Evolutionary conservation across 495 filamentous ascomycete species (phyloP).

Genomic region (Penicillium dipodomyicola): DNA sequence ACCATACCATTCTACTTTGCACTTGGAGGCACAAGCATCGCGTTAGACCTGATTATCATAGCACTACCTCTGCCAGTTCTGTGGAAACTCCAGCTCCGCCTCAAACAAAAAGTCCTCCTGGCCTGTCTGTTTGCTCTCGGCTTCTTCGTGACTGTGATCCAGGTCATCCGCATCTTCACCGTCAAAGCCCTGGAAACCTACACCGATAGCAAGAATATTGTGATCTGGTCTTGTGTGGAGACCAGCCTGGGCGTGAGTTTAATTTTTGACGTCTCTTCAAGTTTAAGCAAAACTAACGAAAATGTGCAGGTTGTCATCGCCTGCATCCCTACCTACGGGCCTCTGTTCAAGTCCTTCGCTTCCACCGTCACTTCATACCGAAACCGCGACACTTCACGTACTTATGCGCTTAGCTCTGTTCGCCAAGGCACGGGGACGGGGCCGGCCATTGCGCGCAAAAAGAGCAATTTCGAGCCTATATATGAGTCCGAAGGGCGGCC

Average conservation of each 20-base stretch:
- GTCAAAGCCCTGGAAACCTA: slow-evolving; percentile 42
- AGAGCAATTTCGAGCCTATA: neutral
- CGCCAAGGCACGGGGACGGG: slow-evolving; percentile 10
- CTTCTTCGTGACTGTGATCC: slow-evolving; percentile 53
- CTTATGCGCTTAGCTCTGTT: slow-evolving; percentile 10
- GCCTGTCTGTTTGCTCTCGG: slow-evolving; percentile 49
- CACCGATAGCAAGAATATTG: slow-evolving; percentile 44
- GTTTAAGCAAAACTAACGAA: slow-evolving; percentile 1
- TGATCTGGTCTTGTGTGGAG: slow-evolving; percentile 54
- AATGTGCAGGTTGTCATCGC: slow-evolving; percentile 40
- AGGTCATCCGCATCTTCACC: slow-evolving; percentile 54
- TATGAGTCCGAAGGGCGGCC: neutral
- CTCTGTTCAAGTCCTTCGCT: slow-evolving; percentile 45
- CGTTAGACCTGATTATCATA: slow-evolving; percentile 49
- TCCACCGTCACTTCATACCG: slow-evolving; percentile 25
- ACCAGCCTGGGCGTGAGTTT: slow-evolving; percentile 44
- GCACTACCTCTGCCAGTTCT: slow-evolving; percentile 50
- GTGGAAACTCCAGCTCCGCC: slow-evolving; percentile 37
- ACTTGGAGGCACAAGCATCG: slow-evolving; percentile 31
- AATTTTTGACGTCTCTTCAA: neutral
- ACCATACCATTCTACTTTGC: slow-evolving; percentile 43
- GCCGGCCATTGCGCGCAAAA: neutral
- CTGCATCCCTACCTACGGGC: slow-evolving; percentile 50
- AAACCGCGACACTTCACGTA: slow-evolving; percentile 3
- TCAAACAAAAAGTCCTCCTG: slow-evolving; percentile 36